A percentile compares a stretch with the other conserved stretches of the same genome.
Conservation (phyloP, 2,329 filamentous ascomycete genomes). For the Myriangium duriaei region DNA sequence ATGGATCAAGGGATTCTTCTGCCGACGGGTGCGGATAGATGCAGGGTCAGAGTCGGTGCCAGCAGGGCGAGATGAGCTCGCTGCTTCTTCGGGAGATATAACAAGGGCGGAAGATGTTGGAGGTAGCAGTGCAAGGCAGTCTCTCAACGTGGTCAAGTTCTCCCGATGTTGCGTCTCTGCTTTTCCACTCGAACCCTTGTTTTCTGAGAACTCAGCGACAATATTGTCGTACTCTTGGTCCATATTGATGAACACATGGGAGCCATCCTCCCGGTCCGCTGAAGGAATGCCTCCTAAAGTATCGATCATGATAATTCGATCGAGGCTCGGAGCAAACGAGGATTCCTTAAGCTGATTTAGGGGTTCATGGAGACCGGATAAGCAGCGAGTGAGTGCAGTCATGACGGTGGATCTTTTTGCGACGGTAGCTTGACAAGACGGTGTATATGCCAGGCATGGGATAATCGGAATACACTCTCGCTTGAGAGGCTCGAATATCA, state of each 20-base stretch:
- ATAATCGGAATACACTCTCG: slow-evolving; percentile 61
- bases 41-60: slow-evolving; percentile 12
- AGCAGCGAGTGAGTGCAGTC: slow-evolving; percentile 62
- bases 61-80: slow-evolving; percentile 38
- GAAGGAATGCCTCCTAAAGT: slow-evolving; percentile 73
- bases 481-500: slow-evolving; percentile 53
- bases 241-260: slow-evolving; percentile 83
- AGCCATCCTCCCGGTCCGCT: slow-evolving; percentile 44
- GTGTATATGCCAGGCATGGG: slow-evolving; percentile 49
- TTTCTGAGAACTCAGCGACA: slow-evolving; percentile 36
- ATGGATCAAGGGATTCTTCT: slow-evolving; percentile 80
- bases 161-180: slow-evolving; percentile 41
- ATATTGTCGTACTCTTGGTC: slow-evolving; percentile 75
- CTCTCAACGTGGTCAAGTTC: slow-evolving; percentile 62
- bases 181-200: slow-evolving; percentile 12
- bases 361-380: slow-evolving; percentile 49
- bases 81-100: slow-evolving; percentile 74
- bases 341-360: slow-evolving; percentile 12
- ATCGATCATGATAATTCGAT: slow-evolving; percentile 82
- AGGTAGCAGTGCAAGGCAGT: slow-evolving; percentile 63
- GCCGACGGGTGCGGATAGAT: slow-evolving; percentile 44
- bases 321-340: slow-evolving; percentile 34
- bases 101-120: slow-evolving; percentile 77
- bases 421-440: slow-evolving; percentile 36
- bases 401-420: slow-evolving; percentile 53